These are phyloP conservation scores for Apiotrichum porosum DNA, from an alignment of 1,284 basidiomycete genomes.

Conservation along the genomic window DNA sequence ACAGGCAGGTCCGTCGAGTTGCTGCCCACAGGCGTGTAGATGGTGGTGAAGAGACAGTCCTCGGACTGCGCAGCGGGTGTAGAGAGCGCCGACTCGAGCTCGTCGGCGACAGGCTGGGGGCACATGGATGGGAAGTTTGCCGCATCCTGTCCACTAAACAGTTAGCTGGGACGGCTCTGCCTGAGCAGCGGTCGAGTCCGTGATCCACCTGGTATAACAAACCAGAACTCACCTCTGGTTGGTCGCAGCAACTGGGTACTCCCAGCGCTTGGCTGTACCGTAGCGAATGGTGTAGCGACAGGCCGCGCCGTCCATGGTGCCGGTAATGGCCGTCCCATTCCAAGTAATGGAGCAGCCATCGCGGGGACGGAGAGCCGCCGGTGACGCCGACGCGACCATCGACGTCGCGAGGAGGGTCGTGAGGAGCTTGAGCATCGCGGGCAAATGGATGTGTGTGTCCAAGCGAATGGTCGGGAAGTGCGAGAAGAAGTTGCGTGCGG, in stretches of 20 bases:
- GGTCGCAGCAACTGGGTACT: slow-evolving; percentile 4
- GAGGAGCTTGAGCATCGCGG: no score
- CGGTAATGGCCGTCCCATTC: slow-evolving; percentile 14
- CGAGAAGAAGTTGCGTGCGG: no score
- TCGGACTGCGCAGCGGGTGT: slow-evolving; percentile 51
- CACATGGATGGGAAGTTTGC: slow-evolving; percentile 62
- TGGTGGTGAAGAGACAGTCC: slow-evolving; percentile 69
- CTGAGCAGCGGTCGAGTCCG: no score
- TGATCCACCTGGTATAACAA: no score
- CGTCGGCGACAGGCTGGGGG: slow-evolving; percentile 53
- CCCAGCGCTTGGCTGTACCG: slow-evolving; percentile 34
- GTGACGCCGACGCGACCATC: not conserved
- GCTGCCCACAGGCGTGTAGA: slow-evolving; percentile 60
- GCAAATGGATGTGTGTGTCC: no score
- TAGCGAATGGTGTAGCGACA: slow-evolving; percentile 40
- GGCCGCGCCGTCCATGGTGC: slow-evolving; percentile 1
- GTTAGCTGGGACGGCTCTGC: no score
- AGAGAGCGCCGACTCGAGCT: slow-evolving; percentile 45
- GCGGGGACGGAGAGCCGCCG: not conserved
- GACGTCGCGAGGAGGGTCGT: not conserved
- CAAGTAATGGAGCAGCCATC: slow-evolving; percentile 3
- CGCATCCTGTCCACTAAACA: no score
- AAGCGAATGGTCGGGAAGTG: no score
- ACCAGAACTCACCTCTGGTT: slow-evolving; percentile 26
- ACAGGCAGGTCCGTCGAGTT: slow-evolving; percentile 50